These are phyloP conservation scores for Rubus parviflorus DNA, from an alignment of 306 rosid species.

Conservation along the genomic window DNA sequence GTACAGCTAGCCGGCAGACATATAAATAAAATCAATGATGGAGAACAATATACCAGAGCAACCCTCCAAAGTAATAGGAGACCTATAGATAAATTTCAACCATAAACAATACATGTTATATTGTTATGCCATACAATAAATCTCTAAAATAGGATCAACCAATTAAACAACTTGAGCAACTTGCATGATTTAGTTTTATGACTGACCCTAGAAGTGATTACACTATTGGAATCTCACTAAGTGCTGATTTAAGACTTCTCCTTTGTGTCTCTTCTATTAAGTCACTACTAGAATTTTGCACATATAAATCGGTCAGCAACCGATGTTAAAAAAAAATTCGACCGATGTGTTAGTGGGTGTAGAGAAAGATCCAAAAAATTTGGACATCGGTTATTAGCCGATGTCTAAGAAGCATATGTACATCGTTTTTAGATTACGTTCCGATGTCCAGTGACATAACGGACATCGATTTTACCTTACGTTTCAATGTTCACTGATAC, in stretches of 20 bases:
- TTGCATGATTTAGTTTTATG: not conserved
- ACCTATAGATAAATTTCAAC: conserved; percentile 2
- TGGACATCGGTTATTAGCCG: too few species aligned
- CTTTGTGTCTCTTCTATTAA: not conserved
- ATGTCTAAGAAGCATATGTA: too few species aligned
- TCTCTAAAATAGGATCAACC: not conserved
- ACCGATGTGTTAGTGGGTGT: too few species aligned
- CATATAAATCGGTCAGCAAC: too few species aligned
- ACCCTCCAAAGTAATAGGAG: conserved; percentile 12
- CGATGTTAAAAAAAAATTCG: too few species aligned
- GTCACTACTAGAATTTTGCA: too few species aligned
- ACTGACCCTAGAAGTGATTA: not conserved
- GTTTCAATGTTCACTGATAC: too few species aligned
- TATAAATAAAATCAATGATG: not conserved
- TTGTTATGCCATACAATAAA: not conserved
- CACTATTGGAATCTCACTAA: not conserved
- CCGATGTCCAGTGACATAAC: too few species aligned
- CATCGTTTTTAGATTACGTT: too few species aligned
- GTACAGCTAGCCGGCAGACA: conserved; percentile 17
- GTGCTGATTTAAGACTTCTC: not conserved
- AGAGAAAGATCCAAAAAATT: too few species aligned
- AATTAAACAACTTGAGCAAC: not conserved
- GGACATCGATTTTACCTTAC: too few species aligned
- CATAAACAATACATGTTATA: conserved; percentile 21
- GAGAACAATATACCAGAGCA: conserved; percentile 2